Evolutionary conservation across 352 stramenopile species (phyloP).

Genomic region (Phytophthora syringae): DNA sequence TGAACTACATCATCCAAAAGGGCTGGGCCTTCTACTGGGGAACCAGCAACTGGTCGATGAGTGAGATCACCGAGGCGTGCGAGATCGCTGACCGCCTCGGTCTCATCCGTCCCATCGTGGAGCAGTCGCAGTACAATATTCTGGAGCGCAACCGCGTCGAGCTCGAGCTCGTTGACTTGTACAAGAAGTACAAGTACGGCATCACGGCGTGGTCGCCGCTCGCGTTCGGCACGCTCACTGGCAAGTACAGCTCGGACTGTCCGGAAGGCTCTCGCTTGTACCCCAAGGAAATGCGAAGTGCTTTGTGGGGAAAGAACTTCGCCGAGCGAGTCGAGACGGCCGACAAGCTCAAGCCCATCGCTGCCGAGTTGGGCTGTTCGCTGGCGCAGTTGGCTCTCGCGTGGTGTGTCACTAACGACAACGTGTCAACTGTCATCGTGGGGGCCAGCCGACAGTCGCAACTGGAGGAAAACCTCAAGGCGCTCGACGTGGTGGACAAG

Average conservation of each 20-base stretch:
- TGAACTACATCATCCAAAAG: too few species aligned
- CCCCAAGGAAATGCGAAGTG: background rate
- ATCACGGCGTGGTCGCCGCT: slow-evolving; percentile 11
- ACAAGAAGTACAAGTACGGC: slow-evolving; percentile 23
- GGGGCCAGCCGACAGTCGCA: slow-evolving; percentile 53
- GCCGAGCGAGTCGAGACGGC: slow-evolving; percentile 30
- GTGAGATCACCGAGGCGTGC: slow-evolving; percentile 56
- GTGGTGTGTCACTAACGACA: slow-evolving; percentile 53
- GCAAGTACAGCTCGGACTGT: slow-evolving; percentile 18
- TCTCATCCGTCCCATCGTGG: slow-evolving; percentile 42
- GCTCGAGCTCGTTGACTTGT: slow-evolving; percentile 36
- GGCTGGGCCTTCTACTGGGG: too few species aligned
- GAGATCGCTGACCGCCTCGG: slow-evolving; percentile 46
- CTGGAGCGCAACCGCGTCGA: slow-evolving; percentile 57
- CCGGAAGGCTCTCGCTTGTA: slow-evolving; percentile 29
- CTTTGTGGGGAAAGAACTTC: background rate
- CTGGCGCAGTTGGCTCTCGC: slow-evolving; percentile 54
- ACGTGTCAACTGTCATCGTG: slow-evolving; percentile 58
- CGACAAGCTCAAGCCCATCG: slow-evolving; percentile 49
- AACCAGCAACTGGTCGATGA: slow-evolving; percentile 27
- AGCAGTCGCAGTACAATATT: slow-evolving; percentile 73
- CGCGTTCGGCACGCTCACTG: slow-evolving; percentile 4
- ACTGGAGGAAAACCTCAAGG: slow-evolving; percentile 64
- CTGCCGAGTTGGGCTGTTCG: slow-evolving; percentile 53
- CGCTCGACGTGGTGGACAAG: slow-evolving; percentile 44